These are phyloP conservation scores for Rhododendron simsii DNA, from an alignment of 148 eudicot species.

Conservation along the genomic window DNA sequence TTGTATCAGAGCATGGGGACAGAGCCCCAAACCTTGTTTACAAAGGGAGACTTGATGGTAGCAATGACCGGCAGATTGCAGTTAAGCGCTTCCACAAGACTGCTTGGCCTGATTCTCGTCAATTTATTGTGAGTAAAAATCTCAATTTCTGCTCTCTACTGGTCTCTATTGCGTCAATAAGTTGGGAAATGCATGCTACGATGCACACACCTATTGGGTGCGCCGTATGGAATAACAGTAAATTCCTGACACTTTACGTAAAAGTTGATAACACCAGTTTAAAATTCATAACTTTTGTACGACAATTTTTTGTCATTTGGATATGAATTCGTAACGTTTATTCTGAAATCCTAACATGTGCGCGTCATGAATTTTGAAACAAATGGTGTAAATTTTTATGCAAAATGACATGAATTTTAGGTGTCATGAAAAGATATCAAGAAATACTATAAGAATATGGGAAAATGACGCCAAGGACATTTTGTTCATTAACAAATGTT, in stretches of 20 bases:
- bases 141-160: neutral
- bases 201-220: neutral
- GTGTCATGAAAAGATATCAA: neutral
- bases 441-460: neutral
- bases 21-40: slow-evolving; percentile 64
- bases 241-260: no score
- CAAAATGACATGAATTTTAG: neutral
- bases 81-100: slow-evolving; percentile 54
- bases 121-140: slow-evolving; percentile 34
- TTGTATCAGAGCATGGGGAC: slow-evolving; percentile 61
- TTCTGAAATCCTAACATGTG: no score
- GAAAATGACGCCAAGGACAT: no score
- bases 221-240: no score
- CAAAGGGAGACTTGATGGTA: slow-evolving; percentile 31
- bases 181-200: neutral
- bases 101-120: slow-evolving; percentile 66
- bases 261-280: neutral
- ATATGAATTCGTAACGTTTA: neutral
- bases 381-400: neutral
- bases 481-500: no score
- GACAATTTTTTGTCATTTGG: neutral
- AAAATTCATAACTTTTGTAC: neutral
- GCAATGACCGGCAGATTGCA: slow-evolving; percentile 32
- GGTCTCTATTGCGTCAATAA: no score
- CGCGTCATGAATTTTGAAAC: neutral